Evolutionary conservation across 2,329 filamentous ascomycete species (phyloP), one percentile per base, ranked within the genome.

Genomic region (Colletotrichum tropicale): DNA sequence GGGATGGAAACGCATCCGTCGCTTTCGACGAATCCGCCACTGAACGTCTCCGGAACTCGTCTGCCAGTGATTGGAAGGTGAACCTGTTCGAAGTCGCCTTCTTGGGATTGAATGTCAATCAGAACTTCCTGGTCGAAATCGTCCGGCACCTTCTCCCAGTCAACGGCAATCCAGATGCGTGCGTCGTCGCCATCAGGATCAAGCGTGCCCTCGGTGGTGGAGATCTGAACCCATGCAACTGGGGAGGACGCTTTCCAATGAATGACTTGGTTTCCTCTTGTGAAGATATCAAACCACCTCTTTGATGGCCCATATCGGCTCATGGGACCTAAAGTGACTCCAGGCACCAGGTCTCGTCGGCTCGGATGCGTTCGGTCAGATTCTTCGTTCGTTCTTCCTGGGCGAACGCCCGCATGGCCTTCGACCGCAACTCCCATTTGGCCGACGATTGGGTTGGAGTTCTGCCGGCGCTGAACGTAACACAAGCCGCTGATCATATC

Each of bases 401-500:
- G 81, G 2, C 85, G 79, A 16, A 82, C 81, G 9, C 83, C 83
- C 15, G 82, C 81, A 18, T 80, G 82, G 1, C 82, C 83, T 43
- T 84, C 82, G 0, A 82, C 82, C 0, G 81, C 80, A 6, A 85
- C 62, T 0, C 83, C 83, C 67, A 83, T 83, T n/a, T 84, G 80
- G 0, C 83, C 83, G 62, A 87, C 79, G 24, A 93, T 86, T 4
- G 87, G 82, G 38, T 85, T 86, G 0, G 86, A 87, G 70, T 87
- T 85, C 67, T 91, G 89, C 6, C 84, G 81, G 1, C 84, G 82
- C 74, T 90, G 88, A 2, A 91, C 87, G 75, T 89, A 92, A 13
- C 86, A 88, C 8, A 90, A 82, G 3, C 92, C 91, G 1, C 85
- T 81, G 12, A 87, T 85, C 81, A 91, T 88, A 76, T 90, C 92